These are phyloP conservation scores for Pyrrhoderma lamaoense DNA, from an alignment of 1,284 basidiomycete species.

Conservation along the genomic window DNA sequence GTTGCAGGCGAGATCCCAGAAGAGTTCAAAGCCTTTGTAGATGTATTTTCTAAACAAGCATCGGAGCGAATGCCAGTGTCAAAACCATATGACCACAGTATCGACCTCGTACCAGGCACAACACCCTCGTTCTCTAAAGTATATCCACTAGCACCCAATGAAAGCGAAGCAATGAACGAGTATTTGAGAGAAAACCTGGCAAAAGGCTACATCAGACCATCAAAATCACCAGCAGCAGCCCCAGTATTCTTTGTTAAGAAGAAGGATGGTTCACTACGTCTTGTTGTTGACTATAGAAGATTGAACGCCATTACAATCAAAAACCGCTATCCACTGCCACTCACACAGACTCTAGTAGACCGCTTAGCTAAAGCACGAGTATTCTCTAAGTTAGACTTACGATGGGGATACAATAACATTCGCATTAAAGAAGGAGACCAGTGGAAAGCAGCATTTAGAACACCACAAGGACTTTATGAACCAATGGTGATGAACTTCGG, in stretches of 20 bases:
- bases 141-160: neutral
- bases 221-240: conserved; percentile 29
- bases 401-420: conserved; percentile 23
- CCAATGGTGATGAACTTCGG: conserved; percentile 30
- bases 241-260: conserved; percentile 42
- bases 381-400: conserved; percentile 30
- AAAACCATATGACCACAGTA: neutral
- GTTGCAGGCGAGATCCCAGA: no score
- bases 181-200: conserved; percentile 33
- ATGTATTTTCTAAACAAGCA: neutral
- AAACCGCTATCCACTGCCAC: conserved; percentile 34
- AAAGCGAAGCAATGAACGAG: conserved; percentile 23
- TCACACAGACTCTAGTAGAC: conserved; percentile 33
- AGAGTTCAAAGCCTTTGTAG: neutral
- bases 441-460: conserved; percentile 24
- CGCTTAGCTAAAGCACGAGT: conserved; percentile 20
- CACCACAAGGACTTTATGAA: conserved; percentile 28
- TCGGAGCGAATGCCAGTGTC: neutral
- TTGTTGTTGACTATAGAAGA: conserved; percentile 37
- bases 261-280: conserved; percentile 33
- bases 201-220: conserved; percentile 29
- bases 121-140: neutral
- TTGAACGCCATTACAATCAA: conserved; percentile 35
- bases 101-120: neutral
- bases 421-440: conserved; percentile 15